A percentile compares a stretch with the other conserved stretches of the same genome.
phyloP scores from a whole-genome alignment of 2,329 filamentous ascomycete genomes.

The Nannizzia gypsea region DNA sequence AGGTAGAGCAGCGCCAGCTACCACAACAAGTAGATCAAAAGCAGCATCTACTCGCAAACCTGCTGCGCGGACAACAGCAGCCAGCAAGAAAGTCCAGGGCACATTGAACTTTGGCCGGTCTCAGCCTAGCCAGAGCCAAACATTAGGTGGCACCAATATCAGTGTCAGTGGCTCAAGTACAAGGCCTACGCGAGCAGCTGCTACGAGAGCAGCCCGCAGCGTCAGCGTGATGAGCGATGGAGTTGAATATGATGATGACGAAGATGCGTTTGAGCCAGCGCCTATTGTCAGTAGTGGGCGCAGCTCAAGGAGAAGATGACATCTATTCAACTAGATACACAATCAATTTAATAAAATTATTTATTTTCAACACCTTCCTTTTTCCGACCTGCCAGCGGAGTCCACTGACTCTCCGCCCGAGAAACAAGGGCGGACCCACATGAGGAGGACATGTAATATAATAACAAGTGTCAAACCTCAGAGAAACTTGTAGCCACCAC shows the following conservation, averaged over 20 bases:
- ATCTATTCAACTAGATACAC: not conserved
- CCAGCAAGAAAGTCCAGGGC: conserved; percentile 19
- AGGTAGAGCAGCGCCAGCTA: conserved; percentile 10
- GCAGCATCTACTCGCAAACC: conserved; percentile 19
- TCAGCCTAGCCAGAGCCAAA: conserved; percentile 15
- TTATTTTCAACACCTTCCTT: no score
- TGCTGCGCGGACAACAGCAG: conserved; percentile 16
- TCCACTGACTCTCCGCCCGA: no score
- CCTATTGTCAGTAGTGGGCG: conserved; percentile 14
- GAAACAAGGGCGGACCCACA: no score
- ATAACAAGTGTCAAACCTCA: no score
- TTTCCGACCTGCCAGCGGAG: no score
- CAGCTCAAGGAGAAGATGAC: conserved; percentile 17
- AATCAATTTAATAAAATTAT: not conserved
- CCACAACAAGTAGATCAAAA: conserved; percentile 5
- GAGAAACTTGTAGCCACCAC: no score
- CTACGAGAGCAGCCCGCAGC: conserved; percentile 21
- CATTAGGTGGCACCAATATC: conserved; percentile 12
- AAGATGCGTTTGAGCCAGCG: conserved; percentile 38
- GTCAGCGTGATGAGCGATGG: conserved; percentile 27
- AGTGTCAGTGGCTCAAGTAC: not conserved
- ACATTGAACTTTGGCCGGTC: conserved; percentile 32
- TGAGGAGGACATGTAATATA: no score
- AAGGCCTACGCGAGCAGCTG: conserved; percentile 19
- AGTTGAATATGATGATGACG: conserved; percentile 33